Evolutionary conservation across 148 eudicot species (phyloP).

Genomic region (Heliosperma pusillum): DNA sequence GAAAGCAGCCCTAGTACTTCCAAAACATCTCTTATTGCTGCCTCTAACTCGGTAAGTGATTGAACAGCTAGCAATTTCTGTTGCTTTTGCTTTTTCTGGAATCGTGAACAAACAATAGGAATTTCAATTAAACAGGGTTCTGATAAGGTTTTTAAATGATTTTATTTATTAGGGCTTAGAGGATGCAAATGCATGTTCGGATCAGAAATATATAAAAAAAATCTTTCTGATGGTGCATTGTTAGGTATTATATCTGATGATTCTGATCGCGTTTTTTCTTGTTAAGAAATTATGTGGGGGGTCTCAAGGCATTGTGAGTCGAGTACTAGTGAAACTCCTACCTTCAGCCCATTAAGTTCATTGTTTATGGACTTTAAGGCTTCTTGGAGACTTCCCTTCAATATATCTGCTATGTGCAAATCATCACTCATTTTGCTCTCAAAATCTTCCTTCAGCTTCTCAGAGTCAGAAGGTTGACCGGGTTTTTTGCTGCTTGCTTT

Average conservation of each 20-base stretch:
- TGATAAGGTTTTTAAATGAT: background rate
- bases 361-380: constrained; percentile 54
- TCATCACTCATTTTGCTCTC: constrained; percentile 67
- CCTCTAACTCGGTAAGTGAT: constrained; percentile 53
- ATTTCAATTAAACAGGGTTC: background rate
- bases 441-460: constrained; percentile 48
- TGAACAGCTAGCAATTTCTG: constrained; percentile 42
- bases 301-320: background rate
- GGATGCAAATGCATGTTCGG: background rate
- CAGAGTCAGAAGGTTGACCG: constrained; percentile 30
- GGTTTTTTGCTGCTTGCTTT: constrained; percentile 33
- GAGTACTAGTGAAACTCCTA: constrained; percentile 15
- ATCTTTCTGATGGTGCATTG: background rate
- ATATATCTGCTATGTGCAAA: constrained; percentile 61
- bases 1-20: constrained; percentile 70
- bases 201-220: background rate
- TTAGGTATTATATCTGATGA: background rate
- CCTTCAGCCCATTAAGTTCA: constrained; percentile 58
- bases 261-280: background rate
- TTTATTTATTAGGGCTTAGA: background rate
- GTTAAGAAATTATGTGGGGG: background rate
- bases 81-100: constrained; percentile 71
- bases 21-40: constrained; percentile 47
- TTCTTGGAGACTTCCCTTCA: constrained; percentile 62
- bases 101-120: constrained; percentile 15